Evolutionary conservation across 2,329 filamentous ascomycete genomes (phyloP), one percentile per base, ranked within the genome.

Genomic region (Sclerotiophoma versabilis): DNA sequence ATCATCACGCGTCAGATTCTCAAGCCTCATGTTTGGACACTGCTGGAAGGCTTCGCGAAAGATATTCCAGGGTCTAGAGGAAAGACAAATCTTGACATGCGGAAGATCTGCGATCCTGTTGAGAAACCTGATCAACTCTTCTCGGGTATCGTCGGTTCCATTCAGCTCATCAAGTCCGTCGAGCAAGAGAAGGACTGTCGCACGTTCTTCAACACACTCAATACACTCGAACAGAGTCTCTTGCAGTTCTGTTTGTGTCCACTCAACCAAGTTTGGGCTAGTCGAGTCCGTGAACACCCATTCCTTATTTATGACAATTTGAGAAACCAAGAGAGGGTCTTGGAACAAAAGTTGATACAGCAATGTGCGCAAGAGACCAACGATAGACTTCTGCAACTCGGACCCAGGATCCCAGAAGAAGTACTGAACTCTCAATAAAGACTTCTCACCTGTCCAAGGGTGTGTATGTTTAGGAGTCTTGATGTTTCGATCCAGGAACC

Each of bases 161-260:
- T 78, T 68, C 53, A 79, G 81, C 57, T 83, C 81, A 36, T 83
- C 80, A 3, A 83, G 67, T 0, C 80, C 80, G 49, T 82, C 79
- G 0, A 73, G 60, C 23, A 71, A 65, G 26, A 58, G 55, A 11
- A 62, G 22, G 7, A 32, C 15, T 3, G 10, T 12, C 2, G 5
- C 15, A 14, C 9, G 22, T 17, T 12, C 22, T 17, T 26, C 20
- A 15, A 15, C 8, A 3, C 4, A 7, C 14, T 14, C 5, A 10
- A 39, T n/a, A 9, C 20, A 15, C 12, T 17, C 26, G 22, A 26
- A 23, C 2, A 39, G 14, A 3, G 23, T 39, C 14, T 6, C n/a
- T 10, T 39, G 37, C n/a, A 39, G 8, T 7, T 39, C 22, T 17
- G 8, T 25, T 14, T 39, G 37, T 9, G 22, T 39, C 37, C 37